These are phyloP conservation scores for Galerina marginata DNA, from an alignment of 768 basidiomycete genomes.

Conservation along the genomic window DNA sequence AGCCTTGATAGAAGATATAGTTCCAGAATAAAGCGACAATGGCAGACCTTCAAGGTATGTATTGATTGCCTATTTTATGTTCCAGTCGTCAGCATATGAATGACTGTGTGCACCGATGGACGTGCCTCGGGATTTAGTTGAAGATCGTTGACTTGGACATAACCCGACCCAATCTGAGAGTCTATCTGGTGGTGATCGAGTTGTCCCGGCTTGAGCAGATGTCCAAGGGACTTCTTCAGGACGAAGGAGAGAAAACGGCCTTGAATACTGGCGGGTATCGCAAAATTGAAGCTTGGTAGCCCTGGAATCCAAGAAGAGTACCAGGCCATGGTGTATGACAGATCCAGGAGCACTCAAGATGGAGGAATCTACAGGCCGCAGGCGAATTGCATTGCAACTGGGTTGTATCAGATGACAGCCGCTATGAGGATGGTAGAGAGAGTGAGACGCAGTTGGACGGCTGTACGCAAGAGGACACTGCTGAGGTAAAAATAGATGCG, in stretches of 20 bases:
- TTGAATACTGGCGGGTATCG: conserved; percentile 77
- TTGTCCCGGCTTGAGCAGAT: conserved; percentile 87
- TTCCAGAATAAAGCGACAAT: conserved; percentile 70
- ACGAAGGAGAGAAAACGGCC: conserved; percentile 89
- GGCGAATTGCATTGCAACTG: no score
- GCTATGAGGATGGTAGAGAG: no score
- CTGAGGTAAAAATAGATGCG: no score
- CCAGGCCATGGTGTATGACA: conserved; percentile 43
- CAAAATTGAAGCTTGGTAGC: conserved; percentile 69
- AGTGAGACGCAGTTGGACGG: no score
- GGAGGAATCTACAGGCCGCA: neutral
- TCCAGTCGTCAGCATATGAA: conserved; percentile 9
- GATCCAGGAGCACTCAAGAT: neutral
- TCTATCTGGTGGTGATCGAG: conserved; percentile 88
- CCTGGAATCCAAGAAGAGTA: conserved; percentile 64
- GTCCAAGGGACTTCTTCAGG: conserved; percentile 82
- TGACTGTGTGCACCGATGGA: conserved; percentile 21
- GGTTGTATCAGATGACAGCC: no score
- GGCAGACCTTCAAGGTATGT: conserved; percentile 67
- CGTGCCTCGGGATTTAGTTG: conserved; percentile 78
- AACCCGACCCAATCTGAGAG: conserved; percentile 91
- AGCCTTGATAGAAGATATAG: conserved; percentile 74
- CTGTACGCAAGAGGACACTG: no score
- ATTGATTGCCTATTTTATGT: conserved; percentile 73
- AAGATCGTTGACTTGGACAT: conserved; percentile 84